Base-by-base conservation (phyloP, 176 grass and related monocot species). In the Lolium multiflorum region DNA sequence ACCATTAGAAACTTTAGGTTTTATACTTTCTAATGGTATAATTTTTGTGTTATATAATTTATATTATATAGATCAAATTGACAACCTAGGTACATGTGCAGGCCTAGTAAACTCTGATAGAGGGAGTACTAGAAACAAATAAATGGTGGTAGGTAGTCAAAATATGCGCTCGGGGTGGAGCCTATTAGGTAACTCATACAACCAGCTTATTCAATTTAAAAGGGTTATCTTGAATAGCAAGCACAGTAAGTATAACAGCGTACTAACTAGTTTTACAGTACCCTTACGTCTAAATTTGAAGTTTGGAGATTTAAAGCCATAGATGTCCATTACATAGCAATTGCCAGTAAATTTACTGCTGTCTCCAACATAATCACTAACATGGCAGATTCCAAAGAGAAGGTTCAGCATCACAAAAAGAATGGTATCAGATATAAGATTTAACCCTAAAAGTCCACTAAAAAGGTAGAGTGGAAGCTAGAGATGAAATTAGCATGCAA, bases 111-210 rank as follows among this genome's bases (percentile, higher is more conserved):
- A n/a, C n/a, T n/a, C n/a, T n/a, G n/a, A n/a, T n/a, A n/a, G n/a
- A n/a, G n/a, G n/a, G n/a, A n/a, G n/a, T n/a, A n/a, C 8, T 47
- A 10, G 46, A 9, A 47, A 1, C 3, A 47, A 47, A 47, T 47
- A 44, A 44, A 44, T 7, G 41, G 41, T 44, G 41, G 2, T 0
- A 7, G 6, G 41, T 5, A 44, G 41, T 65, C 9, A n/a, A n/a
- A n/a, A 17, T 35, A 11, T 67, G 20, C 7, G 46, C 46, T 10
- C 46, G 10, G 8, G 46, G 46, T 11, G 9, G 46, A 47, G 74
- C 72, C 54, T 78, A 82, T 76, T 61, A 54, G 16, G 50, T 49
- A 88, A 44, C 17, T 63, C 78, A 81, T 20, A 52, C 12, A 25
- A 25, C 21, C 22, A 25, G 13, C 17, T 49, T 20, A 38, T 8